These are phyloP conservation scores for Eleusine coracana DNA, from an alignment of 176 grass and related monocot species.

Conservation along the genomic window DNA sequence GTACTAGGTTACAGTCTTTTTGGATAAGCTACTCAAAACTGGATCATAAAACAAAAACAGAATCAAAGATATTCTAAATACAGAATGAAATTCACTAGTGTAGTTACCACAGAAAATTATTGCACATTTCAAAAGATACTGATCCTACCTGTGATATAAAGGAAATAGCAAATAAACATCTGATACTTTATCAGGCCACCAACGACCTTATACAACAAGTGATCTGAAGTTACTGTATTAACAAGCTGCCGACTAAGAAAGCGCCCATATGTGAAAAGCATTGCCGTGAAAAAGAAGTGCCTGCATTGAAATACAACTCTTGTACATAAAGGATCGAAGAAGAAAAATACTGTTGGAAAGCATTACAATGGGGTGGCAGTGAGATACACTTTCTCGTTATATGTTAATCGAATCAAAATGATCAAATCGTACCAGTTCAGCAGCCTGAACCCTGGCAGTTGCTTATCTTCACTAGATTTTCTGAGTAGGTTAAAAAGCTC, in stretches of 20 bases:
- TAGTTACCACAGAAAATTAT: slow-evolving; percentile 9
- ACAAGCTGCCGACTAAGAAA: slow-evolving; percentile 95
- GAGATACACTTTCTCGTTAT: not conserved
- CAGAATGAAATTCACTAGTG: slow-evolving; percentile 20
- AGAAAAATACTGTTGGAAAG: slow-evolving; percentile 9
- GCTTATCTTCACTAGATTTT: slow-evolving; percentile 90
- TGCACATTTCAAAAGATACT: slow-evolving; percentile 30
- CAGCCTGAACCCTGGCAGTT: slow-evolving; percentile 87
- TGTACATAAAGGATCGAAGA: not conserved
- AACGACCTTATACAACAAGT: slow-evolving; percentile 84
- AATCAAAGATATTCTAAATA: slow-evolving; percentile 22
- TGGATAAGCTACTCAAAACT: not conserved
- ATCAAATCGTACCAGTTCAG: slow-evolving; percentile 75
- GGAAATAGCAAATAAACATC: slow-evolving; percentile 99
- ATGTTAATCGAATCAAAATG: slow-evolving; percentile 15
- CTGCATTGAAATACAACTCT: slow-evolving; percentile 50
- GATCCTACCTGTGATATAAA: slow-evolving; percentile 93
- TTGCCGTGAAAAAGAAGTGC: slow-evolving; percentile 99
- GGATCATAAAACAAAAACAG: not conserved
- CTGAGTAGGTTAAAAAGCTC: slow-evolving; percentile 96
- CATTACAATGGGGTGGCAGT: not conserved
- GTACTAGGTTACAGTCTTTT: not conserved
- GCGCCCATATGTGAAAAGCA: slow-evolving; percentile 96
- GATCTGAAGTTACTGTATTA: slow-evolving; percentile 92
- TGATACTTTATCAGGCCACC: slow-evolving; percentile 95